Base-by-base conservation (phyloP, 2,329 filamentous ascomycete species). In the Colletotrichum tropicicola region DNA sequence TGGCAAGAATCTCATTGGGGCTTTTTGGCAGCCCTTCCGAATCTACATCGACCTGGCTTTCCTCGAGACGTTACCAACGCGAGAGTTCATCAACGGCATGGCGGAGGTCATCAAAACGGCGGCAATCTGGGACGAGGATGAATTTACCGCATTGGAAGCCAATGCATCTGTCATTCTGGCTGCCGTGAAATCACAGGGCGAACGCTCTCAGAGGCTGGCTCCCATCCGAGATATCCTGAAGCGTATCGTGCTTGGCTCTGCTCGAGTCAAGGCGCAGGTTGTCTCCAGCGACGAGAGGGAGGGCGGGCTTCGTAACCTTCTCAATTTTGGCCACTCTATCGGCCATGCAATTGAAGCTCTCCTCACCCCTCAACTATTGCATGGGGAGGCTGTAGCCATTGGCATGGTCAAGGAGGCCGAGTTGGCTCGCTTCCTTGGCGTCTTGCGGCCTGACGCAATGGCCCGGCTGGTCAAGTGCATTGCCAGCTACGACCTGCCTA, bases 341-440 rank as follows among this genome's bases (percentile, higher is more conserved):
- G 96, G 96, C 13, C 96, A 99, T 78, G 96, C 96, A 17, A 94
- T 95, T 72, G 96, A 99, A 80, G 96, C 96, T 27, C 94, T 99
- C 47, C 85, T 98, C 43, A 97, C 97, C 0, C 96, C 96, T 0
- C 95, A 99, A 77, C 89, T 99, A 37, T 87, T 99, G 6, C 96
- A 99, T 73, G 96, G 96, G 66, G 96, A 99, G 76, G 94, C 92
- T 68, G 95, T 99, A 10, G 93, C 96, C 21, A 97, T 99, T 70
- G 96, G 96, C 25, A 99, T 99, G 96, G 92, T 98, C 65, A 97
- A 97, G 77, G 96, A 99, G 79, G 96, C 95, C 10, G 96, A 98
- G 77, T 83, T 99, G 59, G 93, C 96, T 23, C 91, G 96, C 60
- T 92, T 94, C 77, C 85, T 99, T 2, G 96, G 96, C 41, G 86